Evolutionary conservation across 257 asterid genomes (phyloP), one percentile per base, ranked within the genome.

Genomic region (Jasminum sambac): DNA sequence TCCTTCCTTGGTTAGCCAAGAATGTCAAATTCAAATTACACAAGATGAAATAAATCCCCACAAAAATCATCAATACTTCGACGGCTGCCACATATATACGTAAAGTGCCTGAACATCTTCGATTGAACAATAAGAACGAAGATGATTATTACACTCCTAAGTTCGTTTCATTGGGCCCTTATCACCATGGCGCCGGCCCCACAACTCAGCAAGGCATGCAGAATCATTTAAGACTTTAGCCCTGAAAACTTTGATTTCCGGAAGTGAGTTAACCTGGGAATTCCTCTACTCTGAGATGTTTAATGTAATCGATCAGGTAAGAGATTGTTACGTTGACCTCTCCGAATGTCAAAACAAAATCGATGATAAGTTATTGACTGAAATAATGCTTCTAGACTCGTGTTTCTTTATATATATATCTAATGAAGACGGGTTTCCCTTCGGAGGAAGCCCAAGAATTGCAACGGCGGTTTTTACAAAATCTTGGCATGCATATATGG

Each of bases 381-480:
- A n/a, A 3, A 72, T 63, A 71, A 72, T 72, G 76, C 44, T 72
- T 38, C 64, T 11, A 7, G 76, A 72, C 11, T 64, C 60, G 14
- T 64, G 76, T 24, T 8, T 72, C 57, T 36, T 52, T 8, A 0
- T 64, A 26, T 17, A 46, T 48, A 3, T n/a, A n/a, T n/a, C n/a
- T 4, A 11, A 37, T 14, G 2, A 0, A 8, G 0, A 9, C 5
- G 4, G n/a, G n/a, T n/a, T n/a, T n/a, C n/a, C 8, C 1, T 3
- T 8, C 4, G 4, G 5, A 0, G 1, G 5, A 40, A 40, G 12
- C 1, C 44, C 9, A 40, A 11, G 36, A 30, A 30, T 30, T 30
- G 36, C 1, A 30, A 30, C 1, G 4, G 4, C 36, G 4, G 2
- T 30, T 10, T 39, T 39, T 5, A 6, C 11, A 10, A 2, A 1